A percentile compares a stretch with the other conserved stretches of the same genome.
Evolutionary conservation across 176 grass and related monocot genomes (phyloP).

Genomic region (Oryza glaberrima): DNA sequence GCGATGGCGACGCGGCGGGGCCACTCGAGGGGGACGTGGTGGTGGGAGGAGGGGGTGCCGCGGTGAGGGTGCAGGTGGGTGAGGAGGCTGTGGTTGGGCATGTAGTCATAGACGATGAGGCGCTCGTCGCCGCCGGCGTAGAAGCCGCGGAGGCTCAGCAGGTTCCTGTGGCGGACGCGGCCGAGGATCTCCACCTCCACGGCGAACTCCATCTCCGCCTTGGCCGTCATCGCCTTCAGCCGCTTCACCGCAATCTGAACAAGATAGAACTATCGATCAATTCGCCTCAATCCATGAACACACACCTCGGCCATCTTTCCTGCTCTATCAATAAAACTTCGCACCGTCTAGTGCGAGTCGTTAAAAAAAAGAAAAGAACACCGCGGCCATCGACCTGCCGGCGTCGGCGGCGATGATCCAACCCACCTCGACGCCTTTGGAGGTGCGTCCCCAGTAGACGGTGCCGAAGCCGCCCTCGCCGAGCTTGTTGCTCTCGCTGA

Average conservation of each 20-base stretch:
- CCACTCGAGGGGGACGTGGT: slow-evolving; percentile 61
- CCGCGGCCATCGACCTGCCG: neutral
- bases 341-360: too few relatives aligned
- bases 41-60: slow-evolving; percentile 42
- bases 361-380: too few relatives aligned
- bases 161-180: slow-evolving; percentile 69
- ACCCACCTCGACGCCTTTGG: slow-evolving; percentile 65
- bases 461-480: slow-evolving; percentile 82
- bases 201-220: slow-evolving; percentile 83
- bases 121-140: slow-evolving; percentile 68
- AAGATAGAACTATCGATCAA: too few relatives aligned
- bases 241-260: slow-evolving; percentile 75
- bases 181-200: slow-evolving; percentile 84
- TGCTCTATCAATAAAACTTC: too few relatives aligned
- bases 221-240: slow-evolving; percentile 71
- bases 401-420: neutral
- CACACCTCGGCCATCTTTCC: too few relatives aligned
- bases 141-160: slow-evolving; percentile 72
- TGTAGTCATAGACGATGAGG: slow-evolving; percentile 88
- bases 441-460: slow-evolving; percentile 66
- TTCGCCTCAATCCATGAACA: neutral
- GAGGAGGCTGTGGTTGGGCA: slow-evolving; percentile 81
- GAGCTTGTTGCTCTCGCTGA: slow-evolving; percentile 65
- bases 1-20: slow-evolving; percentile 59
- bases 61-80: slow-evolving; percentile 63